These are phyloP conservation scores for Termitomyces sp. DNA, from an alignment of 768 basidiomycete genomes.

Conservation along the genomic window DNA sequence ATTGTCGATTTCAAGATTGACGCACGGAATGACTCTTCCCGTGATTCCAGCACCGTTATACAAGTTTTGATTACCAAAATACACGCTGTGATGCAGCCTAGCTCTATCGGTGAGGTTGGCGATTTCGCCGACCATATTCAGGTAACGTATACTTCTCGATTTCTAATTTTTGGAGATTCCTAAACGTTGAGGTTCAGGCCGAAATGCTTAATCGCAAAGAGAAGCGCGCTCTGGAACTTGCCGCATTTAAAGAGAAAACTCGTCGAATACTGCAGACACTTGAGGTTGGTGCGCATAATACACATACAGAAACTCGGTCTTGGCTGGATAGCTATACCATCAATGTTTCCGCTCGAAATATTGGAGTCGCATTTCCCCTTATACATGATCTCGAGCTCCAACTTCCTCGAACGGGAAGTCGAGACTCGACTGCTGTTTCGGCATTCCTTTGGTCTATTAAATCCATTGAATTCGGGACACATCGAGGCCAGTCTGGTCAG, in stretches of 20 bases:
- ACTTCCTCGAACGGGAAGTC: constrained; percentile 33
- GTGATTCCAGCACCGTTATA: constrained; percentile 27
- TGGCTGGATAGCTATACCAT: constrained; percentile 56
- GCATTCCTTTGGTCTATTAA: constrained; percentile 86
- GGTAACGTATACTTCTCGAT: constrained; percentile 30
- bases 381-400: constrained; percentile 55
- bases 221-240: constrained; percentile 71
- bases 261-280: constrained; percentile 68
- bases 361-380: constrained; percentile 91
- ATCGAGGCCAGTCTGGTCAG: constrained; percentile 74
- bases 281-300: constrained; percentile 52
- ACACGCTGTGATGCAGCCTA: constrained; percentile 92
- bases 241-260: constrained; percentile 80
- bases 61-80: constrained; percentile 64
- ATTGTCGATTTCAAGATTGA: constrained; percentile 63
- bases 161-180: neutral
- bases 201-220: constrained; percentile 73
- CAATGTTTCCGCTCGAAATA: constrained; percentile 49
- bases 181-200: constrained; percentile 33
- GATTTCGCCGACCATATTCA: constrained; percentile 86
- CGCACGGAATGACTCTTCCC: constrained; percentile 22
- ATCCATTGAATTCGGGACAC: constrained; percentile 64
- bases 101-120: constrained; percentile 84
- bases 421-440: constrained; percentile 44
- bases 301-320: constrained; percentile 29